phyloP scores from a whole-genome alignment of 108 stramenopile species.

The Cylindrotheca fusiformis region DNA sequence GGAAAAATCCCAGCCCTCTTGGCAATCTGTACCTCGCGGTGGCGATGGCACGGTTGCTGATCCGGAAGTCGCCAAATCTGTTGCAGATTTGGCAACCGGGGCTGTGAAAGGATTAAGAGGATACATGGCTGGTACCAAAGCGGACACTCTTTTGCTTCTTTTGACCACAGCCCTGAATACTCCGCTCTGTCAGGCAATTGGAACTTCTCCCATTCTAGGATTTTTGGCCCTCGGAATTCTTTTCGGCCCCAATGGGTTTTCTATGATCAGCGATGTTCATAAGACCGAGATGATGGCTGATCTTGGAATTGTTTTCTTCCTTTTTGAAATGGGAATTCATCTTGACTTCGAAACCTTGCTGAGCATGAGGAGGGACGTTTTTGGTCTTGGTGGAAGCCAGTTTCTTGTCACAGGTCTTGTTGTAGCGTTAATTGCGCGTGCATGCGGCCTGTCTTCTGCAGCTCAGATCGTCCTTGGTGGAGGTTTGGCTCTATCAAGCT shows the following conservation, averaged over 20 bases:
- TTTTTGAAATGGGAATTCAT: slow-evolving; percentile 97
- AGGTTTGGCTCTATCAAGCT: slow-evolving; percentile 82
- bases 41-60: slow-evolving; percentile 8
- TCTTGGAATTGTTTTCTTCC: slow-evolving; percentile 93
- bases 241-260: slow-evolving; percentile 83
- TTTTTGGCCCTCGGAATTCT: slow-evolving; percentile 79
- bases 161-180: slow-evolving; percentile 80
- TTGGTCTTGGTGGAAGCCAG: slow-evolving; percentile 87
- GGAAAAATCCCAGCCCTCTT: slow-evolving; percentile 19
- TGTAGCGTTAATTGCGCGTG: slow-evolving; percentile 55
- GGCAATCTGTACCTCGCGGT: slow-evolving; percentile 33
- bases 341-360: slow-evolving; percentile 81
- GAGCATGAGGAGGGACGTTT: slow-evolving; percentile 86
- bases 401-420: slow-evolving; percentile 72
- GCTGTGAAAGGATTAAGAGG: slow-evolving; percentile 36
- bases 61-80: neutral
- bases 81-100: slow-evolving; percentile 14
- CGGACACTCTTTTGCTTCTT: slow-evolving; percentile 83
- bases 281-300: slow-evolving; percentile 87
- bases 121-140: slow-evolving; percentile 76
- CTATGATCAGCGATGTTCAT: slow-evolving; percentile 68
- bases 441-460: slow-evolving; percentile 55
- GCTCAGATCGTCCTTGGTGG: slow-evolving; percentile 86
- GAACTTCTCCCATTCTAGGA: slow-evolving; percentile 88
- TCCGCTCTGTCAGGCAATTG: slow-evolving; percentile 67